These are phyloP conservation scores for Endoconidiophora laricicola DNA, from an alignment of 2,329 filamentous ascomycete genomes.

Conservation along the genomic window DNA sequence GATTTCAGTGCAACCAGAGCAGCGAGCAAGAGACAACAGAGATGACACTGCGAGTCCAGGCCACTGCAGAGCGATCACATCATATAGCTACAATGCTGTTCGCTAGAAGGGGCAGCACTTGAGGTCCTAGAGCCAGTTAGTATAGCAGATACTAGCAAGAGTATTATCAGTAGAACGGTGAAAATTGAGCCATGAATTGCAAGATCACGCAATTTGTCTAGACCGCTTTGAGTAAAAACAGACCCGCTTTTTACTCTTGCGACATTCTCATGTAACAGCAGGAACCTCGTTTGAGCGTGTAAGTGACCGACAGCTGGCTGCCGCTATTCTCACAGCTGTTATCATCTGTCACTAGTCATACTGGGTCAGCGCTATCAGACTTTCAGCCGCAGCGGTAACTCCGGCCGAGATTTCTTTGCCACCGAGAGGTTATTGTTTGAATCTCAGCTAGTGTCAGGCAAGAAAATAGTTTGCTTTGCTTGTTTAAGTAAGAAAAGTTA, in stretches of 20 bases:
- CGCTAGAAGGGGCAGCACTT: neutral
- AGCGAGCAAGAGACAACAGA: neutral
- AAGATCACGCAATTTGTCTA: conserved; percentile 13
- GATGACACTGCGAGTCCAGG: neutral
- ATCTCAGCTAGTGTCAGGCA: too few relatives aligned
- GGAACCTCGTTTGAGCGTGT: neutral
- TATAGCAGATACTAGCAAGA: neutral
- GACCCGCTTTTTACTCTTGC: conserved; percentile 10
- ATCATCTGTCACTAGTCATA: neutral
- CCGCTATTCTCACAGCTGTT: neutral
- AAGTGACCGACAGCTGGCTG: conserved; percentile 7
- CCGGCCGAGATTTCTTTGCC: too few relatives aligned
- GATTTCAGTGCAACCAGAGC: neutral
- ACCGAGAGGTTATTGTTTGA: too few relatives aligned
- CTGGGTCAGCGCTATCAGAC: neutral
- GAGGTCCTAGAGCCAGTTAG: neutral
- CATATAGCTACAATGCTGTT: neutral
- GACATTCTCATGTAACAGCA: neutral
- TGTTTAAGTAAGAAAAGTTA: too few relatives aligned
- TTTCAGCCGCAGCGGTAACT: too few relatives aligned
- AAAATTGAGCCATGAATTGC: conserved; percentile 7
- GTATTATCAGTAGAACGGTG: neutral
- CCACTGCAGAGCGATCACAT: neutral
- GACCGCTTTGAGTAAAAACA: conserved; percentile 8
- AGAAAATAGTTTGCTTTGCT: too few relatives aligned